A percentile compares a stretch with the other conserved stretches of the same genome.
phyloP scores from a whole-genome alignment of 139 green algal species.

The Zygnema circumcarinatum region DNA sequence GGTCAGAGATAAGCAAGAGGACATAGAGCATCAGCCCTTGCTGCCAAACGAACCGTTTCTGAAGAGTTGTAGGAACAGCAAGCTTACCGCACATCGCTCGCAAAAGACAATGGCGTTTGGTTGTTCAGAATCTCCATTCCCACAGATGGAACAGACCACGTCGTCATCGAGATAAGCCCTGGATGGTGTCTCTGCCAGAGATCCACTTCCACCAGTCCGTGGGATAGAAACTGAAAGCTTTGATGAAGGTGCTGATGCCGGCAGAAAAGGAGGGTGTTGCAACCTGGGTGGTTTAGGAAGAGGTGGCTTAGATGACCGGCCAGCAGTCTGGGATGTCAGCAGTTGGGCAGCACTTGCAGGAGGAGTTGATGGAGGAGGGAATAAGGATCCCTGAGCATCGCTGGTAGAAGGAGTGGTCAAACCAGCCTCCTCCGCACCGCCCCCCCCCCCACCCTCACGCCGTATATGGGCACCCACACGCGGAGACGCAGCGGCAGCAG shows the following conservation, averaged over 20 bases:
- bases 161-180: neutral
- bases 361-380: neutral
- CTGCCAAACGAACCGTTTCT: no score
- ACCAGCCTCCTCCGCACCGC: neutral
- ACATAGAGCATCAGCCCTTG: no score
- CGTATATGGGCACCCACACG: slow-evolving; percentile 24
- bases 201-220: neutral
- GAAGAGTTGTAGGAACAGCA: no score
- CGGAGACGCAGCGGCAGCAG: slow-evolving; percentile 52
- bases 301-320: neutral
- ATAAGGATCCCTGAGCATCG: neutral
- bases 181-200: neutral
- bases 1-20: no score
- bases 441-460: neutral
- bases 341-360: neutral
- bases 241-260: neutral
- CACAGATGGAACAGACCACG: slow-evolving; percentile 60
- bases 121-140: slow-evolving; percentile 44
- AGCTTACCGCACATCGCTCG: slow-evolving; percentile 58
- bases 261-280: neutral
- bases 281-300: neutral
- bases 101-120: slow-evolving; percentile 64
- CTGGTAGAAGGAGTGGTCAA: neutral
- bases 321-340: neutral
- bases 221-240: neutral